These are phyloP conservation scores for Domatiomyces catenatus DNA, from an alignment of 2,329 filamentous ascomycete genomes.

Conservation along the genomic window DNA sequence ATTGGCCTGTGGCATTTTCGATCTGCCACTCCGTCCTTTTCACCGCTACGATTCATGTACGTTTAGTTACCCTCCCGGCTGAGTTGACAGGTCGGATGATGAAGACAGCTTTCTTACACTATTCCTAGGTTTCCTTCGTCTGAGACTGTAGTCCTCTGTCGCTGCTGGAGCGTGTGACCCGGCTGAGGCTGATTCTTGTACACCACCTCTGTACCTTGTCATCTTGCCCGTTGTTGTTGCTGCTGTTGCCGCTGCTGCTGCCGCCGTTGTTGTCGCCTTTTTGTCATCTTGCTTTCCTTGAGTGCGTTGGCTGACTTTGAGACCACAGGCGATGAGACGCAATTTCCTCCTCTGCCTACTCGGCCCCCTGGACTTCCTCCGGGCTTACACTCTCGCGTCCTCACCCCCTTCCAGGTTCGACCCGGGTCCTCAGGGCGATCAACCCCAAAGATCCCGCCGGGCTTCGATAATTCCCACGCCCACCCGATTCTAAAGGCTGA, in stretches of 20 bases:
- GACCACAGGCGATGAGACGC: constrained; percentile 27
- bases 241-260: constrained; percentile 11
- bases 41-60: neutral
- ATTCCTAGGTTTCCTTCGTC: neutral
- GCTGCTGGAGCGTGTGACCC: neutral
- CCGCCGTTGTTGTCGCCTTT: constrained; percentile 7
- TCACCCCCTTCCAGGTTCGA: neutral
- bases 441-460: constrained; percentile 16
- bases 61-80: neutral
- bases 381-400: constrained; percentile 12
- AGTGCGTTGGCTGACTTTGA: constrained; percentile 19
- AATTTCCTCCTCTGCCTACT: constrained; percentile 31
- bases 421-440: constrained; percentile 3
- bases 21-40: neutral
- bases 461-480: constrained; percentile 29
- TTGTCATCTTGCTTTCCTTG: constrained; percentile 7
- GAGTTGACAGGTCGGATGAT: neutral
- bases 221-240: constrained; percentile 14
- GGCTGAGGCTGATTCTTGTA: neutral
- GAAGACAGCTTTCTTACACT: neutral
- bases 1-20: neutral
- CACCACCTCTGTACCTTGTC: constrained; percentile 11
- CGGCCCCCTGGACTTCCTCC: constrained; percentile 4
- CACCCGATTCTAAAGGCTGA: constrained; percentile 36
- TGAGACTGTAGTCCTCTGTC: neutral